Base-by-base conservation (phyloP, 768 basidiomycete genomes). In the Boletus subcaerulescens region DNA sequence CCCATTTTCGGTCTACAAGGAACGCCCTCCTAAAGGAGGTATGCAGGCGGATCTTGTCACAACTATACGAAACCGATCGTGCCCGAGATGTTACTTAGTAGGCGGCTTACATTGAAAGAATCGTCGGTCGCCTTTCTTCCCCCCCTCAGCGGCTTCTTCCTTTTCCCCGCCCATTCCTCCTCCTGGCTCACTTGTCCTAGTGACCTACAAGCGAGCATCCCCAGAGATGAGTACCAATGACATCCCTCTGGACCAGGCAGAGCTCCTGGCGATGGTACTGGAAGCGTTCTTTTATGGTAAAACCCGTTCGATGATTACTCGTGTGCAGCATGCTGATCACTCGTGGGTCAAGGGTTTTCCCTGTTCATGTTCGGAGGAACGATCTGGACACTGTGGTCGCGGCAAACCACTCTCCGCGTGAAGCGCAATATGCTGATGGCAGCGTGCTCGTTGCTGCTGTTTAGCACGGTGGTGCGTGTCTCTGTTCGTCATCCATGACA, bases 291-390 rank as follows among this genome's bases (percentile, higher is more conserved):
- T 66, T 24, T 64, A 67, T 40, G 65, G 65, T 65, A 55, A 51
- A 40, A 33, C 3, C 10, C 13, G 10, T 31, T 35, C 14, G 10
- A 14, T 17, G 12, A 33, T 12, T 8, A 18, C 26, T 41, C 20
- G 12, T 18, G 33, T 0, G 29, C 3, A 31, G 2, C 24, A 22
- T 39, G 2, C 36, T 59, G n/a, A 56, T 4, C 7, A 3, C n/a
- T 39, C 0, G 3, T 45, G 14, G 14, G 0, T 1, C 14, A n/a
- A 74, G 73, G 73, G 0, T 71, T 73, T 51, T 74, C 72, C 5
- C 32, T 72, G 26, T 50, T 73, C 38, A 73, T 74, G 73, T 74
- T 71, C 54, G 60, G 63, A 8, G 62, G 59, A 3, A 69, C 71
- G 1, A 41, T 74, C 12, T 68, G 65, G 60, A 61, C 54, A 1